Evolutionary conservation across 75 land plant genomes (phyloP), one percentile per base, ranked within the genome.

Genomic region (Picea sitchensis): DNA sequence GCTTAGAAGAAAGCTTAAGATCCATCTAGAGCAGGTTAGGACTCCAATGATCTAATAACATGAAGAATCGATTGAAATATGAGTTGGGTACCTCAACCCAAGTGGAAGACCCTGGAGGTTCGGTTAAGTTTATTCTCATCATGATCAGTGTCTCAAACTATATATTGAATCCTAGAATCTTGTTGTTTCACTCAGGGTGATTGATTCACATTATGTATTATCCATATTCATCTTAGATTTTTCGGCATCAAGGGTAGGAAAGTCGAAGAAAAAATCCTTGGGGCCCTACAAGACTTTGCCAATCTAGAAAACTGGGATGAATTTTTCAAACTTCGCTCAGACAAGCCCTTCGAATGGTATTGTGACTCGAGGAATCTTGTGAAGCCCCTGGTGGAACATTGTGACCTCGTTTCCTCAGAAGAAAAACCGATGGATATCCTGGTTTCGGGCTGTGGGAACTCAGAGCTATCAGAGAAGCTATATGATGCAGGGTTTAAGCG

Each of bases 391-490:
- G 54, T 32, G 1, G 77, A 82, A 80, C 34, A 21, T 44, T 58
- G 32, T 68, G 23, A 4, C 17, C 21, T 23, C 61, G 2, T 15
- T 44, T 0, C 41, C 59, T n/a, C 38, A 77, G 30, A 62, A 59
- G 77, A 26, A 21, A 56, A 73, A 75, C 32, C 31, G 15, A 7
- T 74, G 26, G 79, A 85, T 54, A 89, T 97, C 41, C 88, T 97
- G 13, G 88, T 97, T 15, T 95, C 96, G 1, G 99, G 99, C 3
- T 97, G 98, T 77, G 99, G 99, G n/a, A 95, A 89, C 65, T 97
- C 99, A 5, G 58, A 83, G 71, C 86, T 97, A 21, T 95, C 98
- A 5, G 95, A 96, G 65, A 72, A 76, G 63, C 76, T 97, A 13
- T 97, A 97, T 78, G 98, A 97, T 73, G 88, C 83, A 12, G 99